phyloP scores from a whole-genome alignment of 345 rosid species.

The Populus pruinosa region DNA sequence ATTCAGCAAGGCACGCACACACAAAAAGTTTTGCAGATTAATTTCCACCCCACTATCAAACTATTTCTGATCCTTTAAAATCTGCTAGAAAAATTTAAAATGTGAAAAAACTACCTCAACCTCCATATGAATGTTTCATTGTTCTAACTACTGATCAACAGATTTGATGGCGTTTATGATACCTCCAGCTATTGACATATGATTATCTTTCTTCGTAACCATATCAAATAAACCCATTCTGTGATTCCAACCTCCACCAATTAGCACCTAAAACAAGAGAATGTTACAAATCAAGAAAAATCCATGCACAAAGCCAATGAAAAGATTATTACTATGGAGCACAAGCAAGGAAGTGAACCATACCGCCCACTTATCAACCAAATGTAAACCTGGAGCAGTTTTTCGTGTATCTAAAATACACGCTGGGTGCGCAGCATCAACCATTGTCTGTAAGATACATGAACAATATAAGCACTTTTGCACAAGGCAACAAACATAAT shows the following conservation, averaged over 20 bases:
- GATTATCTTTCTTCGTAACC: constrained; percentile 98
- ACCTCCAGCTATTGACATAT: constrained; percentile 90
- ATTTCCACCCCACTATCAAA: constrained; percentile 4
- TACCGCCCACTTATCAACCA: constrained; percentile 98
- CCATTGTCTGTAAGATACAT: constrained; percentile 69
- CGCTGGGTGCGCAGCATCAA: constrained; percentile 87
- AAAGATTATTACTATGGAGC: constrained; percentile 3
- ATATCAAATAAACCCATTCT: constrained; percentile 97
- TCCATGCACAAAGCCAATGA: constrained; percentile 5
- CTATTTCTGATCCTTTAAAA: not conserved
- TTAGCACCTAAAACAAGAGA: constrained; percentile 60
- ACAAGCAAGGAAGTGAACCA: constrained; percentile 27
- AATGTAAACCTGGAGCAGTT: constrained; percentile 88
- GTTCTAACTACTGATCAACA: constrained; percentile 63
- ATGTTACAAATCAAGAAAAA: constrained; percentile 26
- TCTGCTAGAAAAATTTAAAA: not conserved
- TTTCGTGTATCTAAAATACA: constrained; percentile 85
- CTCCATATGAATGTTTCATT: constrained; percentile 73
- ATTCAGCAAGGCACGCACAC: not conserved
- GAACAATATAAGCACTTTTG: not conserved
- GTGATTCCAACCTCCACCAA: constrained; percentile 93
- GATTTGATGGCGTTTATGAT: constrained; percentile 68
- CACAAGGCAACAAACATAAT: not conserved
- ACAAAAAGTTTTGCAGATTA: not conserved
- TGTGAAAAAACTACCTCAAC: constrained; percentile 65